Evolutionary conservation across 176 grass and related monocot species (phyloP).

Genomic region (Microstegium vimineum): DNA sequence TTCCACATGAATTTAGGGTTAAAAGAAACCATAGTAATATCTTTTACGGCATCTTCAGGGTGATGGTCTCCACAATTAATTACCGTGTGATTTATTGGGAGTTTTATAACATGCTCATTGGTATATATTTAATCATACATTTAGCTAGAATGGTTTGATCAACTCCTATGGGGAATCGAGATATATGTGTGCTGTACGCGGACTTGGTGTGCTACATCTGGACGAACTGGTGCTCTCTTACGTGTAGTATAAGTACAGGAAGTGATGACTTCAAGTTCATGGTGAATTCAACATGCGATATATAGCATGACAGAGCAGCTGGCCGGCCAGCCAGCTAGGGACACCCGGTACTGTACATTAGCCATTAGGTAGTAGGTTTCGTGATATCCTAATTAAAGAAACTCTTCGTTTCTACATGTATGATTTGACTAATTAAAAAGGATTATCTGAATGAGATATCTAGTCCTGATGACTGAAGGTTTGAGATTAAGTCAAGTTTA

Average conservation of each 20-base stretch:
- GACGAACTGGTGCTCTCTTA: not conserved
- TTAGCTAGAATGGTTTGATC: not conserved
- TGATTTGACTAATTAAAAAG: not conserved
- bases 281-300: conserved; percentile 5
- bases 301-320: not conserved
- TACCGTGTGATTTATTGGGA: not conserved
- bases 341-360: not conserved
- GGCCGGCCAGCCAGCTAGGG: not conserved
- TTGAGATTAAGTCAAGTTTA: conserved; percentile 11
- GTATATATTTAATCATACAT: not conserved
- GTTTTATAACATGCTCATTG: not conserved
- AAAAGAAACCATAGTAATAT: not conserved
- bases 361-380: not conserved
- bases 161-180: not conserved
- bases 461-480: not conserved
- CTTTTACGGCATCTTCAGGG: not conserved
- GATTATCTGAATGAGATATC: not conserved
- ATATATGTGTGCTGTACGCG: not conserved
- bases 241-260: not conserved
- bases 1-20: not conserved
- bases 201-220: not conserved
- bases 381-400: not conserved
- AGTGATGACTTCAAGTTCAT: not conserved
- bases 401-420: not conserved
- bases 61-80: not conserved